These are phyloP conservation scores for Fabrea salina DNA, from an alignment of 169 alveolate species.

Conservation along the genomic window DNA sequence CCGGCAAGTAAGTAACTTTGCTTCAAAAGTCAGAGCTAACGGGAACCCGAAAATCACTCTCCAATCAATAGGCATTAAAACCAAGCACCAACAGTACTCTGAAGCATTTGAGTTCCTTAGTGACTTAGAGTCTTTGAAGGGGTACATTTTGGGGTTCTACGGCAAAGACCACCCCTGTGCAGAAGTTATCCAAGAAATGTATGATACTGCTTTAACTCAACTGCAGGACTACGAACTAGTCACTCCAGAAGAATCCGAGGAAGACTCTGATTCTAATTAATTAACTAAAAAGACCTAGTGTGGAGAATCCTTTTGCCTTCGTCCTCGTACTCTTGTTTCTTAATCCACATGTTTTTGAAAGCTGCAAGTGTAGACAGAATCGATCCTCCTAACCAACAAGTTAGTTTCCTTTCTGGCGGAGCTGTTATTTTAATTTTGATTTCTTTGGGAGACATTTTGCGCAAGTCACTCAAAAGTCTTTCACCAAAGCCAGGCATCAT, in stretches of 20 bases:
- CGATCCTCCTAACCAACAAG: conserved; percentile 90
- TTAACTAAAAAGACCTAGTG: conserved; percentile 50
- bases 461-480: conserved; percentile 78
- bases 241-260: background rate
- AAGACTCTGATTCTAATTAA: background rate
- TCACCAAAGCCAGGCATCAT: conserved; percentile 83
- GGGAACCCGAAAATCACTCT: too few relatives aligned
- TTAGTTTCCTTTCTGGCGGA: conserved; percentile 73
- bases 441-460: conserved; percentile 73
- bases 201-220: too few relatives aligned
- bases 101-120: too few relatives aligned
- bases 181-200: too few relatives aligned
- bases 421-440: conserved; percentile 53
- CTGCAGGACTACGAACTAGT: background rate
- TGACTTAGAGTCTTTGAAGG: too few relatives aligned
- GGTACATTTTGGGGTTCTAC: too few relatives aligned
- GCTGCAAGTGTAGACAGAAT: conserved; percentile 78
- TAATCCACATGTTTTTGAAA: conserved; percentile 84
- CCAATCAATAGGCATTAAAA: too few relatives aligned
- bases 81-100: too few relatives aligned
- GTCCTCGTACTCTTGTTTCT: conserved; percentile 82
- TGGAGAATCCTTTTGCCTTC: conserved; percentile 76
- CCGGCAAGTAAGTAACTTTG: too few relatives aligned
- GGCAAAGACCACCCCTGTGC: too few relatives aligned
- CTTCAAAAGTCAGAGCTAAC: too few relatives aligned